Percentiles rank a stretch among this genome's conserved stretches.
phyloP scores from a whole-genome alignment of 352 stramenopile genomes.

The Globisporangium cystogenes region DNA sequence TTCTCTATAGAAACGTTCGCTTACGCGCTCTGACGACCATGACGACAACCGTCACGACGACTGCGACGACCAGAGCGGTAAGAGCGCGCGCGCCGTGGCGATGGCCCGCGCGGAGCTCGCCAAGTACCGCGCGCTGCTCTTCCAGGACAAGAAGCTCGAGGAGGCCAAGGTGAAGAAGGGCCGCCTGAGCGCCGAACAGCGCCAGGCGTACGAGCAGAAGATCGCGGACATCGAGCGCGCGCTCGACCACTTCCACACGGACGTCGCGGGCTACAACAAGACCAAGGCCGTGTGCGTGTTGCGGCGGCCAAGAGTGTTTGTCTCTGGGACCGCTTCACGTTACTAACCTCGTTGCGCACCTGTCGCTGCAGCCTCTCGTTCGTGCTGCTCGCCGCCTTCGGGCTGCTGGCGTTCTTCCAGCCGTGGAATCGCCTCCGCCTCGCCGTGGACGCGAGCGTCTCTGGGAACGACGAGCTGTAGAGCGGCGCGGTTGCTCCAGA shows the following conservation, averaged over 20 bases:
- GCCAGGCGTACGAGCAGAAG: slow-evolving; percentile 60
- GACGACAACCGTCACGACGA: neutral
- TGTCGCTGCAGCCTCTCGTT: slow-evolving; percentile 35
- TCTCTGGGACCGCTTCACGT: too few relatives aligned
- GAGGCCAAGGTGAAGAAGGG: slow-evolving; percentile 62
- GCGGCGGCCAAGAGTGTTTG: neutral
- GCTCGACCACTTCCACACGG: slow-evolving; percentile 71
- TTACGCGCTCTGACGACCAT: too few relatives aligned
- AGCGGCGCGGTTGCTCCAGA: too few relatives aligned
- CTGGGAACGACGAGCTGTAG: slow-evolving; percentile 43
- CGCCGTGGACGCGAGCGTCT: neutral
- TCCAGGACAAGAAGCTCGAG: slow-evolving; percentile 84
- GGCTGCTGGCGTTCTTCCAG: slow-evolving; percentile 69
- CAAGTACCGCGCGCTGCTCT: slow-evolving; percentile 74
- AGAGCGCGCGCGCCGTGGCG: slow-evolving; percentile 64
- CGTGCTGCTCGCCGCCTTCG: slow-evolving; percentile 45
- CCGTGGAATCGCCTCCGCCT: slow-evolving; percentile 34
- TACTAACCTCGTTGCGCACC: too few relatives aligned
- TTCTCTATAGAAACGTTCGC: neutral
- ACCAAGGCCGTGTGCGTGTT: slow-evolving; percentile 67
- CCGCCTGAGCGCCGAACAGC: slow-evolving; percentile 42
- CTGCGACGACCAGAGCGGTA: slow-evolving; percentile 54
- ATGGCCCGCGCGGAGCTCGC: slow-evolving; percentile 76
- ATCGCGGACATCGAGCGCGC: slow-evolving; percentile 63
- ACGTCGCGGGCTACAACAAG: slow-evolving; percentile 72